Conservation (phyloP, 441 rosid genomes). For the Capsella rubella region DNA sequence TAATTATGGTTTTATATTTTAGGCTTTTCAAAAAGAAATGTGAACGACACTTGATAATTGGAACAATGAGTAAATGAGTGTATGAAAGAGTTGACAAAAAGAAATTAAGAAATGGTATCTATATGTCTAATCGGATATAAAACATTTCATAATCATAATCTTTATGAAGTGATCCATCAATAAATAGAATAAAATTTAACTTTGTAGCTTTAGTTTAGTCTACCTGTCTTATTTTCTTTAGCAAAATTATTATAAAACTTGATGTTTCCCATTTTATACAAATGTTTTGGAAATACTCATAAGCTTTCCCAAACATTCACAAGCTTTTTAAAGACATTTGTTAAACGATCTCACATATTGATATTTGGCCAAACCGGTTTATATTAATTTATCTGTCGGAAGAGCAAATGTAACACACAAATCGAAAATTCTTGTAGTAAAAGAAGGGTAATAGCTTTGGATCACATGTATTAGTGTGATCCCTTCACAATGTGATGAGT, state of each 20-base stretch:
- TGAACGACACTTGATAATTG: too few species aligned
- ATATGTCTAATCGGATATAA: conserved; percentile 9
- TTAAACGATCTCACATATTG: too few species aligned
- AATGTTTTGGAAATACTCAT: background rate
- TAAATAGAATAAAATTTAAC: background rate
- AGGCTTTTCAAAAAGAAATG: too few species aligned
- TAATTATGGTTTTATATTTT: too few species aligned
- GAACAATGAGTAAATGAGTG: too few species aligned
- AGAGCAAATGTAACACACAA: too few species aligned
- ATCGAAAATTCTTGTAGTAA: background rate
- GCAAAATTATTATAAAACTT: too few species aligned
- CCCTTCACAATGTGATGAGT: conserved; percentile 2
- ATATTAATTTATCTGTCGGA: too few species aligned
- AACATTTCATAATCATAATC: background rate
- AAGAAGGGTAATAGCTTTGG: background rate
- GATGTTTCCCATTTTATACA: too few species aligned
- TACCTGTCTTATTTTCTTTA: background rate
- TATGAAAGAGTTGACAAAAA: background rate
- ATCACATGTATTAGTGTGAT: too few species aligned
- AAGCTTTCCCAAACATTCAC: background rate
- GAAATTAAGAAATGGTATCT: background rate
- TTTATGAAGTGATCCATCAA: conserved; percentile 15
- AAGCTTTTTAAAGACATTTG: too few species aligned
- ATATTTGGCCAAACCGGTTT: too few species aligned
- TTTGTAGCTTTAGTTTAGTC: conserved; percentile 1